Base-by-base conservation (phyloP, 2,329 filamentous ascomycete genomes). In the Emericellopsis cladophorae region DNA sequence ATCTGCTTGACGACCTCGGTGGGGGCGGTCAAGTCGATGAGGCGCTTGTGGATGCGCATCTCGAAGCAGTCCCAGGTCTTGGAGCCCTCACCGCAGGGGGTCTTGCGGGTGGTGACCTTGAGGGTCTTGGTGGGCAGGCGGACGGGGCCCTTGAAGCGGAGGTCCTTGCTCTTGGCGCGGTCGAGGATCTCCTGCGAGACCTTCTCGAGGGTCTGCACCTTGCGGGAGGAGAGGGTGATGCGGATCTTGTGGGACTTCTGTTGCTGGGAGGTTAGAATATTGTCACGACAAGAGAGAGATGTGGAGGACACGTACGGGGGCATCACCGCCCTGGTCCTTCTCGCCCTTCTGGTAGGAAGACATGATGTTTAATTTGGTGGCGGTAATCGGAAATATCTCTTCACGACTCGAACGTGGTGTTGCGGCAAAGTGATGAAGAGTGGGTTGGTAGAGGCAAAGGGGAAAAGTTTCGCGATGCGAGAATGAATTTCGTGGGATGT, bases 1-100 rank as follows among this genome's bases (percentile, higher is more conserved):
- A 92, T 89, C 71, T 87, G 82, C 82, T 93, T 93, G 73, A 93
- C 85, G 53, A 90, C 82, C 80, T 98, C 92, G 60, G 92, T 98
- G 49, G 92, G 92, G 58, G 92, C 92, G 72, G 93, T 89, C 54
- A 98, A 76, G 70, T 95, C 89, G 64, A 95, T 95, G 62, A 95
- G 77, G 57, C 89, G 84, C 84, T 95, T 95, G 81, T 95, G 88
- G 67, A 95, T 94, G 74, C 90, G 84, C 88, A 98, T 93, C 83
- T 98, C 90, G 70, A 76, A 98, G 68, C 77, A 81, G 68, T 96
- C 92, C 92, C 92, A 98, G 64, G 92, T 98, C 87, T 98, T 98
- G 70, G 84, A 93, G 74, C 92, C 92, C 81, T 98, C 92, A 84
- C 92, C 92, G 73, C 85, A 92, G 67, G 92, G 92, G 52, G 92